A percentile compares a stretch with the other conserved stretches of the same genome.
Evolutionary conservation across 148 eudicot genomes (phyloP).

Genomic region (Chenopodium formosanum): DNA sequence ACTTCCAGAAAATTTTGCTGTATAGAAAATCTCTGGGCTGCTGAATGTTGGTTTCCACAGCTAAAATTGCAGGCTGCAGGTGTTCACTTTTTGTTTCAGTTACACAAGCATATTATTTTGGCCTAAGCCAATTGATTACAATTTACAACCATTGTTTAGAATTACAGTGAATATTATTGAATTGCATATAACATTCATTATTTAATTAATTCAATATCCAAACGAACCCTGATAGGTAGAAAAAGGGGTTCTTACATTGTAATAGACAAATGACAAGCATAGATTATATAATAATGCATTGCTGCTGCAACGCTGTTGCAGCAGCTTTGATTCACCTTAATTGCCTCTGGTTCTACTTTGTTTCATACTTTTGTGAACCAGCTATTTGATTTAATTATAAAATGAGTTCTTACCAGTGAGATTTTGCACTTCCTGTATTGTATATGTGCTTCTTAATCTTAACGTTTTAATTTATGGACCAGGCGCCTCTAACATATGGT

Average conservation of each 20-base stretch:
- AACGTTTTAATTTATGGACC: background rate
- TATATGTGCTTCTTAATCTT: background rate
- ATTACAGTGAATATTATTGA: background rate
- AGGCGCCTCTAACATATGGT: background rate
- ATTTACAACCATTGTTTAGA: background rate
- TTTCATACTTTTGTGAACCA: background rate
- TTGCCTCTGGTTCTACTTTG: background rate
- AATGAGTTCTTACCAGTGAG: too few species aligned
- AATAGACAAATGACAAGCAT: background rate
- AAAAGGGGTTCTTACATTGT: conserved; percentile 7
- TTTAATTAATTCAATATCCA: background rate
- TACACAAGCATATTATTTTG: conserved; percentile 18
- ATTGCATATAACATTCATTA: background rate
- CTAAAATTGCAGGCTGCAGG: background rate
- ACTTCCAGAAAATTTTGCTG: conserved; percentile 32
- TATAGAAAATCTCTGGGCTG: conserved; percentile 30
- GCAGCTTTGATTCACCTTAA: background rate
- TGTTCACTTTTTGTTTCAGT: conserved; percentile 7
- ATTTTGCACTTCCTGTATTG: background rate
- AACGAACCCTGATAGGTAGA: background rate
- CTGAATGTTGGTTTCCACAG: conserved; percentile 7
- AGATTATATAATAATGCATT: background rate
- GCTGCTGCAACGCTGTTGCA: background rate
- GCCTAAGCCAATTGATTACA: background rate
- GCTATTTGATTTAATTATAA: too few species aligned